phyloP scores from a whole-genome alignment of 495 filamentous ascomycete species.

The Cercophora scortea region DNA sequence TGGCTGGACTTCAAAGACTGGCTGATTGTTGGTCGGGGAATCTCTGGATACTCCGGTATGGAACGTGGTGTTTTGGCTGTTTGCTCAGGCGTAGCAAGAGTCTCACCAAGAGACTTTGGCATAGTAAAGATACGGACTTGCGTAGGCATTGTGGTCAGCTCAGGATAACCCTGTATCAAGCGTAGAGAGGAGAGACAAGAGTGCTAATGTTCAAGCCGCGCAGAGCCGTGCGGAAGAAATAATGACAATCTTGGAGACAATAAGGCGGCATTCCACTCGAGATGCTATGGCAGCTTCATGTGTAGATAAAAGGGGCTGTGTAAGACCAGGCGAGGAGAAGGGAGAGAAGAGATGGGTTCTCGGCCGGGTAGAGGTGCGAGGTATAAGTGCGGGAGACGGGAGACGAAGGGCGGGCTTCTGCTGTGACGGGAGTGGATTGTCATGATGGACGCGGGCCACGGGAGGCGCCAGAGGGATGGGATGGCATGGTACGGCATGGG shows the following conservation, averaged over 20 bases:
- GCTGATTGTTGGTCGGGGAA: constrained; percentile 20
- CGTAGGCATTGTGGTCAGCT: constrained; percentile 41
- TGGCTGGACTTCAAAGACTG: constrained; percentile 18
- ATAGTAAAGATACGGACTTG: constrained; percentile 56
- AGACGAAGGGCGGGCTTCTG: too few relatives aligned
- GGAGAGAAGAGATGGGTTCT: constrained; percentile 3
- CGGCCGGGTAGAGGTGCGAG: constrained; percentile 12
- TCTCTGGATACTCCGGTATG: constrained; percentile 18
- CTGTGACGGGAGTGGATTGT: too few relatives aligned
- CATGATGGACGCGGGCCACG: background rate
- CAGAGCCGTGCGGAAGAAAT: constrained; percentile 82
- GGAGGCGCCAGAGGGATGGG: background rate
- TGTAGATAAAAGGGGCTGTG: background rate
- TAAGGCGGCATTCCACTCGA: constrained; percentile 66
- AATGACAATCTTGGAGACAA: constrained; percentile 81
- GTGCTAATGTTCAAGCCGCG: constrained; percentile 75
- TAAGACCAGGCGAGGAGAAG: background rate
- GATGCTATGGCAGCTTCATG: constrained; percentile 6
- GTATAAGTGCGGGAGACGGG: constrained; percentile 10
- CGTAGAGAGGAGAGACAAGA: constrained; percentile 64
- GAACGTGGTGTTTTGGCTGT: constrained; percentile 21
- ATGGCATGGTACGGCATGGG: background rate
- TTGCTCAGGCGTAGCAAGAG: constrained; percentile 37
- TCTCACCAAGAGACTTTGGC: constrained; percentile 65
- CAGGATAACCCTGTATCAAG: constrained; percentile 35